Percentiles rank a stretch among this genome's conserved stretches.
Evolutionary conservation across 192 early-diverging fungal species (phyloP).

Genomic region (Coemansia sp.): DNA sequence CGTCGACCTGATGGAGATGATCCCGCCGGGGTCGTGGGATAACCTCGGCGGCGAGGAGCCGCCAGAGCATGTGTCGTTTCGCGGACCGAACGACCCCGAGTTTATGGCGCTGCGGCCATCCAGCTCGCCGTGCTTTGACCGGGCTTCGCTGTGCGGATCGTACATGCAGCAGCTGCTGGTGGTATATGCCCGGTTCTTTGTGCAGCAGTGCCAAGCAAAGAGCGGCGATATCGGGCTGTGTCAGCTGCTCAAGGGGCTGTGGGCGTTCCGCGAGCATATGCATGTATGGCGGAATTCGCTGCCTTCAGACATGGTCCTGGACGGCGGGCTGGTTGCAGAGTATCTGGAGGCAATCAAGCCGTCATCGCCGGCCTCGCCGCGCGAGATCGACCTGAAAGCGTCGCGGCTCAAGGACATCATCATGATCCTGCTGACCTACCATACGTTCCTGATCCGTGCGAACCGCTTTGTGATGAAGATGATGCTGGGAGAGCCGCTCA

Average conservation of each 20-base stretch:
- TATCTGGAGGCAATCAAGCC: slow-evolving; percentile 25
- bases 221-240: slow-evolving; percentile 10
- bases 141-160: slow-evolving; percentile 7
- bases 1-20: slow-evolving; percentile 37
- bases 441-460: slow-evolving; percentile 34
- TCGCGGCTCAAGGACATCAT: slow-evolving; percentile 35
- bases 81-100: slow-evolving; percentile 31
- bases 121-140: slow-evolving; percentile 36
- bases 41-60: slow-evolving; percentile 2
- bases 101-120: slow-evolving; percentile 29
- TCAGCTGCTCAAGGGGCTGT: slow-evolving; percentile 27
- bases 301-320: slow-evolving; percentile 22
- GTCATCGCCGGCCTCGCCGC: slow-evolving; percentile 12
- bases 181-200: slow-evolving; percentile 23
- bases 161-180: slow-evolving; percentile 39
- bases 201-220: slow-evolving; percentile 9
- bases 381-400: slow-evolving; percentile 33
- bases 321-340: slow-evolving; percentile 19
- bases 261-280: slow-evolving; percentile 41
- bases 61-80: slow-evolving; percentile 14
- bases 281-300: slow-evolving; percentile 30
- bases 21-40: slow-evolving; percentile 24
- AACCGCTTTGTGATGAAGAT: slow-evolving; percentile 44
- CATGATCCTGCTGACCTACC: slow-evolving; percentile 32
- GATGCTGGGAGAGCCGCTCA: slow-evolving; percentile 39